phyloP scores from a whole-genome alignment of 768 basidiomycete species.

The Naganishia friedmannii region DNA sequence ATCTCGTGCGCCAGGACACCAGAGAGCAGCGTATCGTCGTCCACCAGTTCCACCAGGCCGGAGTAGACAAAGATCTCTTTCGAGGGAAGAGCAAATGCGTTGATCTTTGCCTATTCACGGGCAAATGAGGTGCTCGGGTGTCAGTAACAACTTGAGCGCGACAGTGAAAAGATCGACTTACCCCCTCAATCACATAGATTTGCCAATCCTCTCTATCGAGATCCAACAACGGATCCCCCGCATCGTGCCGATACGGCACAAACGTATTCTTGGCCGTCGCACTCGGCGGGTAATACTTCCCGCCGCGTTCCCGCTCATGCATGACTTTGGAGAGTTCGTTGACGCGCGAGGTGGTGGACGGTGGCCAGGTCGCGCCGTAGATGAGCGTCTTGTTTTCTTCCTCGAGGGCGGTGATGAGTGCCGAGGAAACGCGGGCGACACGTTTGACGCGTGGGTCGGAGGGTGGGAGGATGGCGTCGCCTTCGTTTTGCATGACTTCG shows the following conservation, averaged over 20 bases:
- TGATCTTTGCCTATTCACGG: slow-evolving; percentile 49
- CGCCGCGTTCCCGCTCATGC: slow-evolving; percentile 38
- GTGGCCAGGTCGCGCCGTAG: slow-evolving; percentile 49
- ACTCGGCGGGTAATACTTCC: slow-evolving; percentile 36
- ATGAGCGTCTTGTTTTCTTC: slow-evolving; percentile 48
- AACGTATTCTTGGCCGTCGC: slow-evolving; percentile 43
- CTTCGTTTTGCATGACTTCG: slow-evolving; percentile 52
- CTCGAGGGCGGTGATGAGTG: slow-evolving; percentile 53
- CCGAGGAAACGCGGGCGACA: slow-evolving; percentile 51
- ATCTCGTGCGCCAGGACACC: slow-evolving; percentile 56
- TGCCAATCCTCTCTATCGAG: slow-evolving; percentile 53
- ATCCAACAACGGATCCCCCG: slow-evolving; percentile 54
- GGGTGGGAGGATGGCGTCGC: slow-evolving; percentile 49
- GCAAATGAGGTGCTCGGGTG: neutral
- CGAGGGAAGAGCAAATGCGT: slow-evolving; percentile 55
- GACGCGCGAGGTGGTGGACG: slow-evolving; percentile 27
- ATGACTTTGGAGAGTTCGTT: slow-evolving; percentile 42
- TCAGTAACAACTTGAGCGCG: neutral
- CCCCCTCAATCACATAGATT: slow-evolving; percentile 54
- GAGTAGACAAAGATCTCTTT: slow-evolving; percentile 56
- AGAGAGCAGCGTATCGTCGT: slow-evolving; percentile 55
- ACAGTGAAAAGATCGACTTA: slow-evolving; percentile 32
- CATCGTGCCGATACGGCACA: slow-evolving; percentile 53
- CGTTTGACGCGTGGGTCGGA: slow-evolving; percentile 49
- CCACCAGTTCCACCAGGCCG: slow-evolving; percentile 54